Conservation (phyloP, 345 rosid species). For the Pistacia vera region DNA sequence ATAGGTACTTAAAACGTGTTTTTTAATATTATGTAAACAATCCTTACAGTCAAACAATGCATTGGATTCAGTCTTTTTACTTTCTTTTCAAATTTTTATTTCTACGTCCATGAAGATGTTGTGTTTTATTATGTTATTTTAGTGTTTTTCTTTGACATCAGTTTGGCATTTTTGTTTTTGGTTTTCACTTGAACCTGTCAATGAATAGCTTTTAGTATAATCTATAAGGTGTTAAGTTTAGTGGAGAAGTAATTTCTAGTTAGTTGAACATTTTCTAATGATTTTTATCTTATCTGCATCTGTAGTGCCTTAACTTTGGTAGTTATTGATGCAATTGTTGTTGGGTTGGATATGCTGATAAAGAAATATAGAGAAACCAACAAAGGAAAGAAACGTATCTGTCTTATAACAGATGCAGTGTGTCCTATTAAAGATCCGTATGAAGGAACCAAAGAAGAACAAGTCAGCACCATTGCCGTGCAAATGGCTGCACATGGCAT, state of each 20-base stretch:
- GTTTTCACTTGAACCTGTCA: constrained; percentile 4
- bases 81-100: background rate
- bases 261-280: background rate
- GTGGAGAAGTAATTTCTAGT: background rate
- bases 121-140: background rate
- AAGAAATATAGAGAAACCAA: constrained; percentile 58
- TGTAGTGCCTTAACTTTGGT: constrained; percentile 53
- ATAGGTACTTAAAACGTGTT: background rate
- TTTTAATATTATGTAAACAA: background rate
- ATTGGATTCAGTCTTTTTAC: background rate
- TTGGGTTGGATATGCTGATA: constrained; percentile 94
- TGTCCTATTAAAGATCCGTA: constrained; percentile 74
- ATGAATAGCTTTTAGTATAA: background rate
- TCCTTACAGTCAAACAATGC: background rate
- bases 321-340: constrained; percentile 93
- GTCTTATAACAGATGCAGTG: constrained; percentile 74
- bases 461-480: constrained; percentile 63
- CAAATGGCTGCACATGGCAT: constrained; percentile 71
- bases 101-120: background rate
- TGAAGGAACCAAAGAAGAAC: constrained; percentile 85
- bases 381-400: constrained; percentile 83
- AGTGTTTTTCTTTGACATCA: background rate
- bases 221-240: background rate
- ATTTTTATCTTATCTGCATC: background rate
- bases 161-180: constrained; percentile 7